Conservation (phyloP, 176 grass and related monocot species). For the Puya raimondii region DNA sequence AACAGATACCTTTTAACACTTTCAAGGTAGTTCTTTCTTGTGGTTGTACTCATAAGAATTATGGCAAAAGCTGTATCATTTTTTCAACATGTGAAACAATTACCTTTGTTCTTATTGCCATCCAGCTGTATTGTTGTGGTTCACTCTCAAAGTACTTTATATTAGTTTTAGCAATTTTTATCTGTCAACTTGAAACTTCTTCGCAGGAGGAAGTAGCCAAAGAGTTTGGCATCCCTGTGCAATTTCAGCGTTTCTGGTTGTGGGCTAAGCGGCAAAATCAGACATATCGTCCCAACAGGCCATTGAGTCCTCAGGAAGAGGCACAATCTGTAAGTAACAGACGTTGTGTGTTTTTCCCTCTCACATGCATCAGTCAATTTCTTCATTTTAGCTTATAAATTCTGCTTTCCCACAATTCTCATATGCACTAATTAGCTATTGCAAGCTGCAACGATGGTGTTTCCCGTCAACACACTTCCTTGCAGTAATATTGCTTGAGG, state of each 20-base stretch:
- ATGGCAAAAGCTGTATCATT: neutral
- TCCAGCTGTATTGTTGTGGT: neutral
- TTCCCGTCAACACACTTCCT: too few species aligned
- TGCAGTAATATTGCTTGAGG: too few species aligned
- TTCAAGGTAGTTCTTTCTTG: conserved; percentile 50
- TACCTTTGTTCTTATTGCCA: neutral
- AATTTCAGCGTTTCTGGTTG: conserved; percentile 90
- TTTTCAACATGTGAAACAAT: too few species aligned
- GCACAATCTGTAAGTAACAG: conserved; percentile 54
- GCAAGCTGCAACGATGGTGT: too few species aligned
- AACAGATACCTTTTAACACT: conserved; percentile 59
- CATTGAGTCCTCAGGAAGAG: conserved; percentile 58
- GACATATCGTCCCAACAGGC: conserved; percentile 89
- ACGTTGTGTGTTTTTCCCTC: conserved; percentile 1
- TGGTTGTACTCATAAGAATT: neutral
- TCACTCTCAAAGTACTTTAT: neutral
- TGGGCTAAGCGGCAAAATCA: conserved; percentile 98
- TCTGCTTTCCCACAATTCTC: neutral
- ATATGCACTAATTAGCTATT: neutral
- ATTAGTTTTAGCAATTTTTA: neutral
- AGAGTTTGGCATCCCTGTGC: conserved; percentile 84
- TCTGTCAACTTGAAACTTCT: conserved; percentile 2
- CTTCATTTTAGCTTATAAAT: neutral
- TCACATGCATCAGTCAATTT: neutral
- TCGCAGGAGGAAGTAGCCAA: conserved; percentile 84